Evolutionary conservation across 108 stramenopile genomes (phyloP), one percentile per base, ranked within the genome.

Genomic region (Fistulifera solaris): DNA sequence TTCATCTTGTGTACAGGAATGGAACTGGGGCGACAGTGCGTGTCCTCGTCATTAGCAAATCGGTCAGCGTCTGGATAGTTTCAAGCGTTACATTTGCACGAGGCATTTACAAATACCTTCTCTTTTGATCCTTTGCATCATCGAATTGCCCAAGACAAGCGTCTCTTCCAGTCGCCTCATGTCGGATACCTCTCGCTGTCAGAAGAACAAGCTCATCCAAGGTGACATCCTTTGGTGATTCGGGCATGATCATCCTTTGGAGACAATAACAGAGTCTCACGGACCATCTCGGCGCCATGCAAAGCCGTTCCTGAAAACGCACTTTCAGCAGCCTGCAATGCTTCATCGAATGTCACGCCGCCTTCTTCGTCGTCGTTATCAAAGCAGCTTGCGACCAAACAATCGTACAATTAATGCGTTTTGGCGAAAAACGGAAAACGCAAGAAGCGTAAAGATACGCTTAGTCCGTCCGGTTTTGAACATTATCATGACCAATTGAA

Each of bases 271-370:
- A 93, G 48, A 18, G 87, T 93, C 56, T 86, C 87, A 15, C 84
- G 56, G 19, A 93, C 78, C 91, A 89, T 87, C 61, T 93, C 85
- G 13, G 85, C 87, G 11, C 91, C 91, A 42, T 81, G 83, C 43
- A 85, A 89, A 52, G 74, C 80, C 18, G 87, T 89, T 54, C 91
- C 91, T 8, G 87, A 84, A 73, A 93, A 93, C 21, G 91, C 91
- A 43, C 70, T 70, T 51, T 93, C 91, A 43, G 81, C 79, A 10
- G 91, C 87, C 57, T 93, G 87, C 81, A 85, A 83, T 11, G 91
- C 91, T 63, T 89, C 91, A 38, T 80, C 78, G 48, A 93, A 80
- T 41, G 82, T 84, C 53, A 93, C 84, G 22, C 86, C 51, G 28
- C 91, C 91, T 64, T 89, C 83, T 25, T 89, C 85, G 58, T 88